Percentiles rank a stretch among this genome's conserved stretches.
Evolutionary conservation across 23 red algal genomes (phyloP).

Genomic region (Agarophyton chilense): DNA sequence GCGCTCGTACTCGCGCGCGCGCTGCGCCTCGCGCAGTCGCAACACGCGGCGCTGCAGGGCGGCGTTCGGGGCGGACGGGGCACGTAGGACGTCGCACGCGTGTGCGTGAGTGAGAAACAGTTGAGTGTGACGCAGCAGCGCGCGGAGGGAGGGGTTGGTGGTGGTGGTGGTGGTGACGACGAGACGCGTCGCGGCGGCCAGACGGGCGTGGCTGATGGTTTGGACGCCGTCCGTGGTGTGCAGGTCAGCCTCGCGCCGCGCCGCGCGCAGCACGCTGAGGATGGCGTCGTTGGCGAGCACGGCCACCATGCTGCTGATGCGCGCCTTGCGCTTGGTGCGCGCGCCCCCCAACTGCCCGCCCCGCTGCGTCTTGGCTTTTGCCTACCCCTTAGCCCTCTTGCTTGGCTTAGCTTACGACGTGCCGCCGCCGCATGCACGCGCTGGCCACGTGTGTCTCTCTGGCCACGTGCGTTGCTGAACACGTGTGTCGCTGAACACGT

Average conservation of each 20-base stretch:
- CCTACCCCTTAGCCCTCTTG: too few species aligned
- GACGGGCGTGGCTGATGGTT: slow-evolving; percentile 3
- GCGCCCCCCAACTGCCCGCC: too few species aligned
- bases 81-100: neutral
- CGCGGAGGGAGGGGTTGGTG: too few species aligned
- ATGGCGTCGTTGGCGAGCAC: neutral
- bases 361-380: too few species aligned
- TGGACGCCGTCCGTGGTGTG: neutral
- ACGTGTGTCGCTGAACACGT: too few species aligned
- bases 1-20: slow-evolving; percentile 34
- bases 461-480: too few species aligned
- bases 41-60: neutral
- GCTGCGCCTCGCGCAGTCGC: slow-evolving; percentile 2
- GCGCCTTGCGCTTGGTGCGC: too few species aligned
- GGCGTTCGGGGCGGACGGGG: neutral
- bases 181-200: neutral
- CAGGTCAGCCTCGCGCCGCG: neutral
- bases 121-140: neutral
- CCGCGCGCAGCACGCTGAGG: neutral
- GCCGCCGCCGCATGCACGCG: too few species aligned
- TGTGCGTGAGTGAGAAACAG: slow-evolving; percentile 11
- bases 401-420: too few species aligned
- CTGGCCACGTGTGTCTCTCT: too few species aligned
- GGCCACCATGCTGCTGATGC: neutral
- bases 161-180: too few species aligned